These are phyloP conservation scores for Persicaria maculosa DNA, from an alignment of 148 eudicot species.

Conservation along the genomic window DNA sequence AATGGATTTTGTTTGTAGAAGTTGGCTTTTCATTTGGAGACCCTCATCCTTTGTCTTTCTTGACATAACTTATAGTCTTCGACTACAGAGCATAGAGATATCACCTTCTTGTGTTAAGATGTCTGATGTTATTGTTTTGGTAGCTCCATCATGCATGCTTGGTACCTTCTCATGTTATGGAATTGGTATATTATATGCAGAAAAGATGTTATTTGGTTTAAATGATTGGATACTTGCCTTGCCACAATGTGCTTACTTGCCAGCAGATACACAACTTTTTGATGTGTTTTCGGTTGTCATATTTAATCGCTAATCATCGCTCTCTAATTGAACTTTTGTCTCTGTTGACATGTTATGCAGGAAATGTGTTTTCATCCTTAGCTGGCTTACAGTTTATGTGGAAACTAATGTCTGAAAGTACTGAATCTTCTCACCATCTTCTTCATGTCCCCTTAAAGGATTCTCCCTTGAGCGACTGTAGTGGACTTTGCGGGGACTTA, in stretches of 20 bases:
- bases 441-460: conserved; percentile 76
- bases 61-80: background rate
- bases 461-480: conserved; percentile 83
- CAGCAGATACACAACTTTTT: background rate
- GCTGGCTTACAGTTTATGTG: conserved; percentile 84
- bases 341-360: conserved; percentile 37
- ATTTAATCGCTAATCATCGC: background rate
- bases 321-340: background rate
- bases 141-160: background rate
- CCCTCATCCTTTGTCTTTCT: background rate
- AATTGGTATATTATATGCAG: background rate
- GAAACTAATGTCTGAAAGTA: conserved; percentile 67
- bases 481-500: conserved; percentile 85
- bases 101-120: background rate
- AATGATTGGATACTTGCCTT: background rate
- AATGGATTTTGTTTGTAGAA: no score
- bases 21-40: background rate
- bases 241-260: background rate
- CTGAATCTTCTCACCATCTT: conserved; percentile 53
- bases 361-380: conserved; percentile 84
- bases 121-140: background rate
- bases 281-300: background rate
- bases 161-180: background rate
- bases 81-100: background rate
- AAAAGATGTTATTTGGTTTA: background rate